Percentiles rank a stretch among this genome's conserved stretches.
These are phyloP conservation scores for Citrullus mucosospermus DNA, from an alignment of 306 rosid genomes.

Conservation along the genomic window DNA sequence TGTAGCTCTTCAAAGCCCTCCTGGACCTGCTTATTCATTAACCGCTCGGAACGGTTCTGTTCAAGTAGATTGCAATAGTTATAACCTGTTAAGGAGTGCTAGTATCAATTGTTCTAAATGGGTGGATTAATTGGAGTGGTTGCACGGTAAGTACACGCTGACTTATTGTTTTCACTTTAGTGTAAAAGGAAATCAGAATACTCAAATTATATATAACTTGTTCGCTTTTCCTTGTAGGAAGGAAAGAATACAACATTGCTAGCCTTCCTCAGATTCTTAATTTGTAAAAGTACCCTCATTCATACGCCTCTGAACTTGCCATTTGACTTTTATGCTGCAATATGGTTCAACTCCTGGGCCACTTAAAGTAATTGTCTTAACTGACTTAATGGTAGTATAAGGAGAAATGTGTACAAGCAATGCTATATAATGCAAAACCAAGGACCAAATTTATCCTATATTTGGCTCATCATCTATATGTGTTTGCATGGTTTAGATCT, in stretches of 20 bases:
- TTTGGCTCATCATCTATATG: neutral
- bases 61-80: conserved; percentile 18
- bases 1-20: conserved; percentile 23
- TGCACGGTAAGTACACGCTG: conserved; percentile 14
- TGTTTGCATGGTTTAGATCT: neutral
- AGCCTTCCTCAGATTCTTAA: neutral
- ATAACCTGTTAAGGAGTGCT: conserved; percentile 26
- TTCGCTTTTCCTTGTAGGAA: conserved; percentile 16
- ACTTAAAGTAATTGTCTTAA: neutral
- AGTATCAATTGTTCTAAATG: conserved; percentile 31
- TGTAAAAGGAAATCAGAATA: neutral
- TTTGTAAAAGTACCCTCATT: neutral
- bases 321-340: neutral
- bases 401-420: neutral
- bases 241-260: neutral
- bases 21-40: conserved; percentile 17
- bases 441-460: neutral
- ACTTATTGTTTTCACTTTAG: neutral
- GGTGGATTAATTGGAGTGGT: conserved; percentile 14
- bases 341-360: neutral
- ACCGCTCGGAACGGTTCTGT: conserved; percentile 16
- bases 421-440: neutral
- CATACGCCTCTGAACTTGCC: neutral
- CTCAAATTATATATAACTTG: neutral
- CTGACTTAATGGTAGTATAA: neutral